Base-by-base conservation (phyloP, 768 basidiomycete species). In the Naganishia kalamii region DNA sequence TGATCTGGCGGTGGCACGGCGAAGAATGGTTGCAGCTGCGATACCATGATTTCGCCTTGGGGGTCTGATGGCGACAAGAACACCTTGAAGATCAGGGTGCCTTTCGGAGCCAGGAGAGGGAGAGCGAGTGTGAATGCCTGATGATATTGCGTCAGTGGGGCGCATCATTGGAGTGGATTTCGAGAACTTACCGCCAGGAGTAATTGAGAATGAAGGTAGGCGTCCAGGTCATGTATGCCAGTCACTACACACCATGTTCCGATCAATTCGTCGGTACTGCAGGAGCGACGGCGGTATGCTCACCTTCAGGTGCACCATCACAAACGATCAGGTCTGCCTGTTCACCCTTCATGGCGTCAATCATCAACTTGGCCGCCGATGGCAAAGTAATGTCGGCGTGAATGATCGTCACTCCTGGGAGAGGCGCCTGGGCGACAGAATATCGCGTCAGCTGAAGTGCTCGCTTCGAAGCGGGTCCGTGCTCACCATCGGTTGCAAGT, bases 221-320 rank as follows among this genome's bases (percentile, higher is more conserved):
- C 80, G 67, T 81, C 81, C n/a, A 81, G 71, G 63, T 80, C 80
- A 66, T 81, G 81, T 1, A 81, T 75, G 30, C 81, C 81, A 7
- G 81, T 81, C 17, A 81, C 81, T 80, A 68, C 0, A 32, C 11
- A 21, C 43, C 1, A n/a, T n/a, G 29, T 12, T 10, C 13, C 25
- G 29, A 30, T 1, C 3, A 4, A 23, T 44, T 4, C 21, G 32
- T 27, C 32, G 15, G 3, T 15, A 37, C 23, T n/a, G 15, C 29
- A 2, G 3, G 23, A 23, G n/a, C 27, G 30, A 44, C 0, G 10
- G 43, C 19, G 17, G 12, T 47, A 63, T 17, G n/a, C 73, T 37
- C 15, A 79, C 80, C 80, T 68, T 81, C 81, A 15, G 81, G 81
- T 15, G 81, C 81, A 8, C 81, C 81, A 63, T 81, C 81, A 68